Conservation (phyloP, 2,329 filamentous ascomycete species). For the Alternaria novae-zelandiae region DNA sequence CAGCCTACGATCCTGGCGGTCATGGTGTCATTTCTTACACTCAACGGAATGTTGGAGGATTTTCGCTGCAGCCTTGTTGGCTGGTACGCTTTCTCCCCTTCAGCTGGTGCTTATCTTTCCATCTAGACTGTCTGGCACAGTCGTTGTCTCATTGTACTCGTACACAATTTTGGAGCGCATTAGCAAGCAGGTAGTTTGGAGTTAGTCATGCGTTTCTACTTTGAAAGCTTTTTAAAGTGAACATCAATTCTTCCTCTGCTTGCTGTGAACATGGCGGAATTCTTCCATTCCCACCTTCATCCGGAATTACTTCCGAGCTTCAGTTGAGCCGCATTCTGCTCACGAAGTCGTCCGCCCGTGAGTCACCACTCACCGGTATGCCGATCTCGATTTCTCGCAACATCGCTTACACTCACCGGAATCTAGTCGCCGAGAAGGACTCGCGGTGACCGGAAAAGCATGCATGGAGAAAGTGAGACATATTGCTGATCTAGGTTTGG, state of each 20-base stretch:
- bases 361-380: not conserved
- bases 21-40: too few relatives aligned
- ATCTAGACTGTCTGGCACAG: not conserved
- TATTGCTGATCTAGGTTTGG: not conserved
- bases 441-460: not conserved
- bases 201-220: not conserved
- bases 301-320: too few relatives aligned
- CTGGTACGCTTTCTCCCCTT: too few relatives aligned
- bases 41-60: not conserved
- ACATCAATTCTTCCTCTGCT: fast-evolving
- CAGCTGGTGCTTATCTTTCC: not conserved
- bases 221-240: too few relatives aligned
- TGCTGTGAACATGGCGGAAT: fast-evolving
- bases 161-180: not conserved
- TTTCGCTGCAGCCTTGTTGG: not conserved
- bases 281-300: not conserved
- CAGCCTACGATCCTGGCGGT: too few relatives aligned
- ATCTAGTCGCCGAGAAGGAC: not conserved
- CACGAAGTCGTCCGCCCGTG: not conserved
- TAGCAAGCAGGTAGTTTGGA: not conserved
- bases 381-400: not conserved
- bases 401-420: not conserved
- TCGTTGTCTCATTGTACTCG: not conserved
- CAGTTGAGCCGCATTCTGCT: not conserved
- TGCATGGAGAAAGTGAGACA: not conserved